These are phyloP conservation scores for Phalaenopsis aphrodite DNA, from an alignment of 106 monocot species.

Conservation along the genomic window DNA sequence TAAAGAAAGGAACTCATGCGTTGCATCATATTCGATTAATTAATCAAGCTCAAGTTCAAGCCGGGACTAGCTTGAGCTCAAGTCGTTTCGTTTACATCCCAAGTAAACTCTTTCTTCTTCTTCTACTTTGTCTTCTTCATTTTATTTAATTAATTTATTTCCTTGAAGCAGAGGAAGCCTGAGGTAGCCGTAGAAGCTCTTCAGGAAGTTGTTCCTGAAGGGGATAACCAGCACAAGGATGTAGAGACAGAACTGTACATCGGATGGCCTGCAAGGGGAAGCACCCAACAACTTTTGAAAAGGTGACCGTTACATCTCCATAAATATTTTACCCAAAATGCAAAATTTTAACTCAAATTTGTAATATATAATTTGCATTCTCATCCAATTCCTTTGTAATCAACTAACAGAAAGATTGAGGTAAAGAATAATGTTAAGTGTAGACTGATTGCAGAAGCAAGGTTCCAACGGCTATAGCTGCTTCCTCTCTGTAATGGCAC, in stretches of 20 bases:
- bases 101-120: neutral
- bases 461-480: neutral
- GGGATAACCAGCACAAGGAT: neutral
- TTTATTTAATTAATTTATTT: no score
- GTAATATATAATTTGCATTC: neutral
- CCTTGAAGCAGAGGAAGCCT: neutral
- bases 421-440: neutral
- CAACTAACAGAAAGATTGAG: neutral
- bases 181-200: neutral
- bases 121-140: neutral
- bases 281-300: neutral
- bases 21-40: no score
- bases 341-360: neutral
- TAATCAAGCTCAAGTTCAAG: no score
- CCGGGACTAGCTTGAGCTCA: no score
- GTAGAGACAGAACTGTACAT: conserved; percentile 5
- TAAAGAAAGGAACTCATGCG: no score
- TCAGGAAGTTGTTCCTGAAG: neutral
- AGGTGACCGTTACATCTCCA: neutral
- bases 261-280: neutral
- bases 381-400: neutral
- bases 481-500: no score
- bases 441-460: neutral
- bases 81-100: no score
- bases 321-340: neutral